These are phyloP conservation scores for Diaporthe eres DNA, from an alignment of 2,329 filamentous ascomycete species.

Conservation along the genomic window DNA sequence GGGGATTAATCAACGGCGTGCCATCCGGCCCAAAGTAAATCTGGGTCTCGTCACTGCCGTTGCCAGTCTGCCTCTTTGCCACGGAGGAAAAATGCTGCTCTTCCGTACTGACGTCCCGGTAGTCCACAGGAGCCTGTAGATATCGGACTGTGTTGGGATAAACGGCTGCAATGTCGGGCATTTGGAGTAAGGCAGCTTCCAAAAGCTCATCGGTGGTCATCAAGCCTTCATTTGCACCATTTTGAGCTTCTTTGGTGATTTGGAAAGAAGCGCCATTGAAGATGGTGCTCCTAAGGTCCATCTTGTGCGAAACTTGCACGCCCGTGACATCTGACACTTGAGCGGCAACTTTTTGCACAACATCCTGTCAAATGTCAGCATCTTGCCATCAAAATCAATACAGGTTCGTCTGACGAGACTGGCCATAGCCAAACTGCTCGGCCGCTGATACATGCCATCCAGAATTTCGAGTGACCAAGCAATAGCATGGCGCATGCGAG, in stretches of 20 bases:
- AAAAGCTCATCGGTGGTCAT: constrained; percentile 16
- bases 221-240: not conserved
- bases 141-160: constrained; percentile 32
- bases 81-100: not conserved
- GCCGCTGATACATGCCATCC: not conserved
- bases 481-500: not conserved
- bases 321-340: constrained; percentile 25
- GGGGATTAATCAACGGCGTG: constrained; percentile 7
- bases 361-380: constrained; percentile 3
- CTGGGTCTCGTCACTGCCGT: constrained; percentile 15
- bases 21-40: constrained; percentile 21
- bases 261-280: constrained; percentile 33
- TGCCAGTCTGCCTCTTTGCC: not conserved
- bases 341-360: constrained; percentile 9
- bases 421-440: too few species aligned
- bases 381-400: too few species aligned
- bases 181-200: constrained; percentile 27
- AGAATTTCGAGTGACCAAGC: not conserved
- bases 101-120: not conserved
- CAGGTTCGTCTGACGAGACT: not conserved
- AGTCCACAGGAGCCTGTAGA: constrained; percentile 8
- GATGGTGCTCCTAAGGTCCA: constrained; percentile 27
- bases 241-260: not conserved
- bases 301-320: constrained; percentile 27
- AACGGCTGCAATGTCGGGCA: constrained; percentile 32